A percentile compares a stretch with the other conserved stretches of the same genome.
These are phyloP conservation scores for Sclerotinia minor DNA, from an alignment of 2,329 filamentous ascomycete genomes.

Conservation along the genomic window DNA sequence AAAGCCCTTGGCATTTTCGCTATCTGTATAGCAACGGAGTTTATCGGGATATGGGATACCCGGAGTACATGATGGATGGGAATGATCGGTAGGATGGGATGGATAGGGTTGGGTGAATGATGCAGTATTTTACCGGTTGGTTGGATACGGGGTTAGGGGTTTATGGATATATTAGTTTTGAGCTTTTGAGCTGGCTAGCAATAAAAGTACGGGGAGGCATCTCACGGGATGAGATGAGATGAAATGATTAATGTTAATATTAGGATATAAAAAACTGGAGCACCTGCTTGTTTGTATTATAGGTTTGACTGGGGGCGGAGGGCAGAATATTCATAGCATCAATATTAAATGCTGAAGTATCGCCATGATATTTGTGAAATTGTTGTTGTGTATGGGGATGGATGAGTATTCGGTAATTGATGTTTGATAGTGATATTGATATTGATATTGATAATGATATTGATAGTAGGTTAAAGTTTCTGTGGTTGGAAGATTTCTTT, in stretches of 20 bases:
- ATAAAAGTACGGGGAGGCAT: neutral
- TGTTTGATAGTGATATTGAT: too few relatives aligned
- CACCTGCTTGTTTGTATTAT: neutral
- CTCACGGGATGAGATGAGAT: neutral
- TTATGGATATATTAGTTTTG: neutral
- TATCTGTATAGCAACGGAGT: constrained; percentile 28
- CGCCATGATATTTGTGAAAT: neutral
- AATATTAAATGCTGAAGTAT: neutral
- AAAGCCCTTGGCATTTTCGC: constrained; percentile 8
- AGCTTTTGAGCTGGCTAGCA: neutral
- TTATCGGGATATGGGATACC: constrained; percentile 10
- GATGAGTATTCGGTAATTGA: too few relatives aligned
- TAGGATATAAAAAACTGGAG: neutral
- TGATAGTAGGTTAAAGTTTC: too few relatives aligned
- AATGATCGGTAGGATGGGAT: neutral
- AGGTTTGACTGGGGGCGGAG: neutral
- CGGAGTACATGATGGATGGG: constrained; percentile 8
- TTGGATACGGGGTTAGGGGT: constrained; percentile 14
- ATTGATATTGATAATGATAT: too few relatives aligned
- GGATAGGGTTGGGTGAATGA: neutral
- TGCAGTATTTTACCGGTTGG: neutral
- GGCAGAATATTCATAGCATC: neutral
- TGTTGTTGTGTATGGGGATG: too few relatives aligned
- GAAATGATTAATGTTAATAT: neutral
- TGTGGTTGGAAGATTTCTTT: too few relatives aligned